phyloP scores from a whole-genome alignment of 1,284 basidiomycete species.

The Apiotrichum gamsii region DNA sequence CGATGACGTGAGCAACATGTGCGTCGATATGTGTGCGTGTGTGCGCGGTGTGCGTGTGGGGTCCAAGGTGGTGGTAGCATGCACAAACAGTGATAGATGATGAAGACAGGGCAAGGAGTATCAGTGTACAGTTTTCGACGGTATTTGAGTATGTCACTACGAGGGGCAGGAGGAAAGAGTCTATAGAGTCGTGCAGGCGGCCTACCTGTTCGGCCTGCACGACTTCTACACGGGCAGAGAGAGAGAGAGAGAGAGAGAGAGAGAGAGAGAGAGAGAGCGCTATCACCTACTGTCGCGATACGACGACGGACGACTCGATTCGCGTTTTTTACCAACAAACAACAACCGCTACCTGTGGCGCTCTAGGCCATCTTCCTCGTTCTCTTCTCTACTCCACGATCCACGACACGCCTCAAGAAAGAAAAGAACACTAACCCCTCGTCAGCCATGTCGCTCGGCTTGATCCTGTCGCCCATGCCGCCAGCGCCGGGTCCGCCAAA shows the following conservation, averaged over 20 bases:
- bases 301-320: not conserved
- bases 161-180: too few species aligned
- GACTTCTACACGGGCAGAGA: not conserved
- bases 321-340: too few species aligned
- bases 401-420: not conserved
- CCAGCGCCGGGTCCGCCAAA: too few species aligned
- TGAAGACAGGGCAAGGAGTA: conserved; percentile 10
- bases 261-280: too few species aligned
- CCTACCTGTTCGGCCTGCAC: not conserved
- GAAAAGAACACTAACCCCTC: conserved; percentile 76
- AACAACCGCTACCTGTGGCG: too few species aligned
- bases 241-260: not conserved
- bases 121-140: conserved; percentile 7
- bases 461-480: conserved; percentile 47
- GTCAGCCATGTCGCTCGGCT: conserved; percentile 94
- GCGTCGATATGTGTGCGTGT: not conserved
- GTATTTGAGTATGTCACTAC: not conserved
- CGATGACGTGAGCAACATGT: too few species aligned
- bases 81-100: not conserved
- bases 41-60: conserved; percentile 4
- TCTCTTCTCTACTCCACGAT: too few species aligned
- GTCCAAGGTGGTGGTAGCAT: conserved; percentile 5
- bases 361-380: too few species aligned
- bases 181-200: not conserved
- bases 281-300: not conserved